Conservation (phyloP, 345 rosid species). For the Turritis glabra region DNA sequence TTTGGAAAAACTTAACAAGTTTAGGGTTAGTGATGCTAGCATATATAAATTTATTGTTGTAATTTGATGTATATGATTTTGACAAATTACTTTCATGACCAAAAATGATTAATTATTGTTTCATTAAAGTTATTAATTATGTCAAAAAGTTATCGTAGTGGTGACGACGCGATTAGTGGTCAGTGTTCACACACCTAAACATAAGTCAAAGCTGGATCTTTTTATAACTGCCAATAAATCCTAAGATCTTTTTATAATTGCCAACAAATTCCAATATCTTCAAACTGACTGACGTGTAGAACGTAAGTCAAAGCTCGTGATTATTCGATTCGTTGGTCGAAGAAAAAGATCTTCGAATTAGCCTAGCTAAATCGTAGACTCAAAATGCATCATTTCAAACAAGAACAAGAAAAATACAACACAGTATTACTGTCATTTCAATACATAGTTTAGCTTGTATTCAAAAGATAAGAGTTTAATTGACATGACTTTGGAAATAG, state of each 20-base stretch:
- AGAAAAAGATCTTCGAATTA: neutral
- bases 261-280: neutral
- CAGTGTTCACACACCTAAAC: neutral
- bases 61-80: neutral
- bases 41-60: neutral
- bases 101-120: neutral
- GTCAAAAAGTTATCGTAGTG: slow-evolving; percentile 4
- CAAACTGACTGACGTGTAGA: neutral
- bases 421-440: neutral
- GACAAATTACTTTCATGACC: neutral
- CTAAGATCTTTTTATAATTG: neutral
- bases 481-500: neutral
- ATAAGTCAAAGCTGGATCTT: slow-evolving; percentile 7
- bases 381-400: slow-evolving; percentile 1
- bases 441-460: neutral
- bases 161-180: neutral
- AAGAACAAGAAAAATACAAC: neutral
- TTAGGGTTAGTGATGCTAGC: neutral
- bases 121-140: neutral
- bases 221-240: neutral
- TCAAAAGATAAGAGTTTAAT: neutral
- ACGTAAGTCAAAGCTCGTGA: neutral
- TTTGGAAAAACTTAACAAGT: neutral
- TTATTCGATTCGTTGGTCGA: neutral
- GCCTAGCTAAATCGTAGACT: neutral